Conservation (phyloP, 768 basidiomycete genomes). For the Hygrocybe punicea region DNA sequence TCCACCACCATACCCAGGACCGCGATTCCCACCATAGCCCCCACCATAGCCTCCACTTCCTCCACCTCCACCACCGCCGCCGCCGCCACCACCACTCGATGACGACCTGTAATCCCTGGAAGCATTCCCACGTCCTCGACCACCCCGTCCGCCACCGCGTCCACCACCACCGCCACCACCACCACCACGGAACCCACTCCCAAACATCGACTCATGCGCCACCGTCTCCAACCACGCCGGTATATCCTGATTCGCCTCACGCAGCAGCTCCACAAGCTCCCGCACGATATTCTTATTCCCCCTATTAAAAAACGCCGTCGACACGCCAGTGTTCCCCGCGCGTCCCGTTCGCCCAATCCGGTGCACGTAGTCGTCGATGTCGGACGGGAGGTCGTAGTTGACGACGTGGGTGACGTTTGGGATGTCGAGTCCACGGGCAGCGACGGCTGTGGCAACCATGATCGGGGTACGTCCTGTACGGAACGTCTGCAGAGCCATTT, state of each 20-base stretch:
- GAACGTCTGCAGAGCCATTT: constrained; percentile 93
- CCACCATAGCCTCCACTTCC: constrained; percentile 24
- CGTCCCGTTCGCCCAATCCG: constrained; percentile 98
- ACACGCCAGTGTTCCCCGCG: constrained; percentile 95
- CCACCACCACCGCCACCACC: constrained; percentile 53
- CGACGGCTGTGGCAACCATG: constrained; percentile 97
- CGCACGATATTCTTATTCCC: constrained; percentile 90
- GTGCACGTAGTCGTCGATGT: constrained; percentile 99
- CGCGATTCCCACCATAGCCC: constrained; percentile 21
- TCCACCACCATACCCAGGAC: constrained; percentile 32
- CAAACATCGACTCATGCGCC: constrained; percentile 75
- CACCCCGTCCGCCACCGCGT: constrained; percentile 56
- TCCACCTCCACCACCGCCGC: constrained; percentile 34
- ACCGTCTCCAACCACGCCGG: constrained; percentile 89
- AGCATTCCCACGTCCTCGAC: constrained; percentile 53
- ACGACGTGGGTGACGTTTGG: constrained; percentile 99
- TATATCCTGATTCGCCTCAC: constrained; percentile 95
- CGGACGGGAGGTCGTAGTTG: constrained; percentile 96
- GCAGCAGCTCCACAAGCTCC: constrained; percentile 87
- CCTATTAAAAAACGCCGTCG: constrained; percentile 94
- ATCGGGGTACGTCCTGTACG: constrained; percentile 91
- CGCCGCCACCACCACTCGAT: too few relatives aligned
- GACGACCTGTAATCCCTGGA: constrained; percentile 48
- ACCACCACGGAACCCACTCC: constrained; percentile 49
- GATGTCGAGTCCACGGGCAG: constrained; percentile 98